A percentile compares a stretch with the other conserved stretches of the same genome.
phyloP scores from a whole-genome alignment of 2,329 filamentous ascomycete species.

The Fusarium subtropicale region DNA sequence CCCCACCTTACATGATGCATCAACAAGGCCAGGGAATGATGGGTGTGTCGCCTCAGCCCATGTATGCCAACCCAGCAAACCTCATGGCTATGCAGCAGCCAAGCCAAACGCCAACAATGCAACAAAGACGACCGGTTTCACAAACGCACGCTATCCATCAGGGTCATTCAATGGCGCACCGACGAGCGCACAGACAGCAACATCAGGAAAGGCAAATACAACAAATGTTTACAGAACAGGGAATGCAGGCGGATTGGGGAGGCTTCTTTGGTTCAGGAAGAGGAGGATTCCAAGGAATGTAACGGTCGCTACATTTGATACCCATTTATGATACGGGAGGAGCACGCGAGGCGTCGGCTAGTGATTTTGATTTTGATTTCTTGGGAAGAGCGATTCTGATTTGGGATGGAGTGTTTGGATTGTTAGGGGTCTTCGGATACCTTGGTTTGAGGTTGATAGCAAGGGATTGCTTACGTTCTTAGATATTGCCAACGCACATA shows the following conservation, averaged over 20 bases:
- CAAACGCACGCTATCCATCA: constrained; percentile 45
- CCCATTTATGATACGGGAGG: constrained; percentile 52
- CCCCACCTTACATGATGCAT: constrained; percentile 75
- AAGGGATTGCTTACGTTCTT: constrained; percentile 29
- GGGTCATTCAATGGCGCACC: constrained; percentile 40
- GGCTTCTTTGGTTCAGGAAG: constrained; percentile 60
- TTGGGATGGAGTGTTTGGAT: constrained; percentile 34
- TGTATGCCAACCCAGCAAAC: constrained; percentile 57
- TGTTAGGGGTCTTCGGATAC: constrained; percentile 22
- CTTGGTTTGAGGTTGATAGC: constrained; percentile 19
- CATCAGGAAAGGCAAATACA: constrained; percentile 59
- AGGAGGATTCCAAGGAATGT: constrained; percentile 59
- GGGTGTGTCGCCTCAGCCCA: constrained; percentile 54
- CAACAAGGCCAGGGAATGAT: constrained; percentile 57
- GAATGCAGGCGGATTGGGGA: constrained; percentile 60
- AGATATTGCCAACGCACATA: constrained; percentile 38
- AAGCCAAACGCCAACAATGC: constrained; percentile 46
- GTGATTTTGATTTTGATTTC: constrained; percentile 41
- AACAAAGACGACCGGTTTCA: constrained; percentile 39
- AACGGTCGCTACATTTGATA: constrained; percentile 54
- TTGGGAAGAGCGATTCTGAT: constrained; percentile 40
- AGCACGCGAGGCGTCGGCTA: constrained; percentile 45
- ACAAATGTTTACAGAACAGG: constrained; percentile 62
- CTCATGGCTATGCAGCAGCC: constrained; percentile 59
- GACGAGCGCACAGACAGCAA: constrained; percentile 45